Evolutionary conservation across 495 filamentous ascomycete genomes (phyloP).

Genomic region (Penicillium dipodomyicola): DNA sequence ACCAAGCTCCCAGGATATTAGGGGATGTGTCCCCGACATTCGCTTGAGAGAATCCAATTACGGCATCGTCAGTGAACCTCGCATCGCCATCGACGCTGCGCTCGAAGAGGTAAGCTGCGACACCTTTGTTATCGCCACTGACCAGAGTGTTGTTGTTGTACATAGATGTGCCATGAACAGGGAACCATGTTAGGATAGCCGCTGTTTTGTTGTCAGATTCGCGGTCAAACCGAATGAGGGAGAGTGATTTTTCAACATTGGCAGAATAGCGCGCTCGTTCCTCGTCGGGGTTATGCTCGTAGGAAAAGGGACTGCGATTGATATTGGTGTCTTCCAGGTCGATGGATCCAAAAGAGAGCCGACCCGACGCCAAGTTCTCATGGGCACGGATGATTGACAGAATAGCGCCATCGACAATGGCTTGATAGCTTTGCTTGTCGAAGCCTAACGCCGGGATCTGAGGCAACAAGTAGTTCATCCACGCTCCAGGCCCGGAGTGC

Average conservation of each 20-base stretch:
- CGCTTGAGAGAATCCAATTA: constrained; percentile 92
- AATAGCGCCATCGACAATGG: constrained; percentile 84
- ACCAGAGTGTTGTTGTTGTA: constrained; percentile 91
- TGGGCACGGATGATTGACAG: constrained; percentile 82
- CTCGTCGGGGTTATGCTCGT: constrained; percentile 80
- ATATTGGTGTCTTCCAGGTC: constrained; percentile 79
- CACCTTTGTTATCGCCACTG: constrained; percentile 94
- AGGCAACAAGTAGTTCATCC: constrained; percentile 93
- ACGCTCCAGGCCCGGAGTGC: constrained; percentile 88
- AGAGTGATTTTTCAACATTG: constrained; percentile 86
- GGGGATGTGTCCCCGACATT: constrained; percentile 93
- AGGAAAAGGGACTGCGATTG: constrained; percentile 87
- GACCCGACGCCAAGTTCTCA: constrained; percentile 66
- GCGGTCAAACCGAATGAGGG: constrained; percentile 75
- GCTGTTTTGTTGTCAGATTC: constrained; percentile 68
- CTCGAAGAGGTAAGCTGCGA: constrained; percentile 85
- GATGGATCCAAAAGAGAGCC: constrained; percentile 70
- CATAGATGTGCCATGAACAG: constrained; percentile 90
- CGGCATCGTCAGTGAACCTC: constrained; percentile 64
- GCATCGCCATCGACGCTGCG: constrained; percentile 56
- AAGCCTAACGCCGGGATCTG: constrained; percentile 92
- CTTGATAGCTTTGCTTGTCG: constrained; percentile 81
- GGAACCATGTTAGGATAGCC: constrained; percentile 88
- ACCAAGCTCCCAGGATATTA: constrained; percentile 83
- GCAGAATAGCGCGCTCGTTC: constrained; percentile 72